phyloP scores from a whole-genome alignment of 805 yeast species.

The Tetrapisispora namnaoensis region DNA sequence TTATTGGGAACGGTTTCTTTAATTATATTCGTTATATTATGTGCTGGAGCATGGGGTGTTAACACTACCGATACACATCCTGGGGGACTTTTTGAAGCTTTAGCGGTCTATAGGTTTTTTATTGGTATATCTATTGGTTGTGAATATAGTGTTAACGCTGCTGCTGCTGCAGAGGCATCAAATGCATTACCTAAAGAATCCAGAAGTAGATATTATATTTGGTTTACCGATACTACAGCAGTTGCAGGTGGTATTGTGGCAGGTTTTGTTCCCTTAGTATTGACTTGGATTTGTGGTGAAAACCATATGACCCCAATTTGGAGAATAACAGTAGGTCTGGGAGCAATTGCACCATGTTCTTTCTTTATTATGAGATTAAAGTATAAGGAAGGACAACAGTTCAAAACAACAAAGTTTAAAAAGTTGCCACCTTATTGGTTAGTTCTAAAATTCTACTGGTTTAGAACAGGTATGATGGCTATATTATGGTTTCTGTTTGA shows the following conservation, averaged over 20 bases:
- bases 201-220: slow-evolving; percentile 79
- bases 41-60: slow-evolving; percentile 84
- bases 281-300: slow-evolving; percentile 70
- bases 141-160: slow-evolving; percentile 89
- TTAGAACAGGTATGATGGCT: slow-evolving; percentile 59
- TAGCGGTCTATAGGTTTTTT: slow-evolving; percentile 77
- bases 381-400: slow-evolving; percentile 65
- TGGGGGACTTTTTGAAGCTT: slow-evolving; percentile 70
- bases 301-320: slow-evolving; percentile 72
- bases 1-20: slow-evolving; percentile 63
- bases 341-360: slow-evolving; percentile 77
- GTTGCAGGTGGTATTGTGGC: slow-evolving; percentile 78
- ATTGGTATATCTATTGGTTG: slow-evolving; percentile 90
- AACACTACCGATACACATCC: slow-evolving; percentile 41
- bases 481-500: slow-evolving; percentile 88
- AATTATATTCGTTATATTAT: slow-evolving; percentile 65
- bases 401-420: slow-evolving; percentile 60
- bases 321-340: slow-evolving; percentile 85
- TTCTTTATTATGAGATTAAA: slow-evolving; percentile 69
- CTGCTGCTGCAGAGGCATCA: slow-evolving; percentile 88
- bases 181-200: slow-evolving; percentile 67
- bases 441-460: slow-evolving; percentile 74
- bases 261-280: slow-evolving; percentile 76
- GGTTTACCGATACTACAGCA: slow-evolving; percentile 85
- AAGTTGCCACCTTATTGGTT: slow-evolving; percentile 54